phyloP scores from a whole-genome alignment of 768 basidiomycete genomes.

The Leccinum broughii region DNA sequence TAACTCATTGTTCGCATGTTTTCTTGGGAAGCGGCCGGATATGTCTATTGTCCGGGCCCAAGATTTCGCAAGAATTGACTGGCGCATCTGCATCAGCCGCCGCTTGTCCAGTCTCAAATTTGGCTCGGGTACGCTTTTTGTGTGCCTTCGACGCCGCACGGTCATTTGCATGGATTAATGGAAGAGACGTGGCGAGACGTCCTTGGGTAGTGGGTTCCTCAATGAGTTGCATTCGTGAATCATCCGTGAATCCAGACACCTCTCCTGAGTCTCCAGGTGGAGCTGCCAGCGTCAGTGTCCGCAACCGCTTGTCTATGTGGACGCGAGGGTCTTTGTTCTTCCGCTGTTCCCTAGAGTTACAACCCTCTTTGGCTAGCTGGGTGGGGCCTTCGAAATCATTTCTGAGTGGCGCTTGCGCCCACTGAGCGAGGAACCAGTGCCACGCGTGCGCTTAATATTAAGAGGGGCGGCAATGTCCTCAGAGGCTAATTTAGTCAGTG shows the following conservation, averaged over 20 bases:
- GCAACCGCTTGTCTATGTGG: no score
- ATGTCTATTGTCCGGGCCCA: constrained; percentile 20
- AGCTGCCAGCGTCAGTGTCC: no score
- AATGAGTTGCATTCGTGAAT: background rate
- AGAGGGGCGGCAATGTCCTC: background rate
- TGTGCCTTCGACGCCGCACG: background rate
- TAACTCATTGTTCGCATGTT: background rate
- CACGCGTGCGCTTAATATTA: background rate
- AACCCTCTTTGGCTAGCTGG: background rate
- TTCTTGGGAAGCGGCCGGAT: constrained; percentile 28
- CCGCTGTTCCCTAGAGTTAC: background rate
- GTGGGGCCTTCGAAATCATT: background rate
- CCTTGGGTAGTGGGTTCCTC: background rate
- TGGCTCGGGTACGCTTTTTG: constrained; percentile 22
- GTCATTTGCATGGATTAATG: background rate
- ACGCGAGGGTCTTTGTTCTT: no score
- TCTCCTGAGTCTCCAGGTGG: no score
- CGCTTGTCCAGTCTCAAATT: constrained; percentile 17
- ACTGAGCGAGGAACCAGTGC: background rate
- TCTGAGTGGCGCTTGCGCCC: background rate
- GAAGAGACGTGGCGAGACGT: background rate
- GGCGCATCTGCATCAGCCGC: background rate
- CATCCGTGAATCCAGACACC: background rate
- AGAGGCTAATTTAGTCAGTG: background rate
- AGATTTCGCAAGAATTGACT: constrained; percentile 5